Percentiles rank a stretch among this genome's conserved stretches.
These are phyloP conservation scores for Microcyclosporella mali DNA, from an alignment of 2,329 filamentous ascomycete species.

Conservation along the genomic window DNA sequence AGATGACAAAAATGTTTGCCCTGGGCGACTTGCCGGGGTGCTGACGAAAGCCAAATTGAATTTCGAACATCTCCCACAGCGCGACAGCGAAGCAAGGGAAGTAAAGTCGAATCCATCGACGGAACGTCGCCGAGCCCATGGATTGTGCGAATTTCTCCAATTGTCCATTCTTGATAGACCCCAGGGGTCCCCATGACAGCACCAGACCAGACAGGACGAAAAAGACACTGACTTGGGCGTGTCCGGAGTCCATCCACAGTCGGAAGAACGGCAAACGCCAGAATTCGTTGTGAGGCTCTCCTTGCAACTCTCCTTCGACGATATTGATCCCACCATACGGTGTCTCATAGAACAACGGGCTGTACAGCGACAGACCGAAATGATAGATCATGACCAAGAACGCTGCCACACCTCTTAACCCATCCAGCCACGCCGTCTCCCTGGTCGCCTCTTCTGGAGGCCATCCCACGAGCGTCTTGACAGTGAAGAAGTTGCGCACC, in stretches of 20 bases:
- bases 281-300: constrained; percentile 2
- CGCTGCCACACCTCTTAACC: constrained; percentile 16
- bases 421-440: constrained; percentile 15
- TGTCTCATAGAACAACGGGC: constrained; percentile 6
- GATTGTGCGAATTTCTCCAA: constrained; percentile 2
- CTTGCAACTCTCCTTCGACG: not conserved
- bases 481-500: not conserved
- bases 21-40: constrained; percentile 1
- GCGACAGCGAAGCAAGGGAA: constrained; percentile 11
- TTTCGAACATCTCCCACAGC: constrained; percentile 10
- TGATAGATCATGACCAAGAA: constrained; percentile 18
- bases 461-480: not conserved
- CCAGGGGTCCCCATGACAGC: constrained; percentile 11
- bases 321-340: constrained; percentile 7
- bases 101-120: constrained; percentile 12
- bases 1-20: constrained; percentile 7
- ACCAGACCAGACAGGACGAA: constrained; percentile 16
- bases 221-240: constrained; percentile 14
- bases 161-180: constrained; percentile 3
- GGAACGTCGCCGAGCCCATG: constrained; percentile 7
- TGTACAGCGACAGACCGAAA: constrained; percentile 11
- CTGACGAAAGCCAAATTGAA: constrained; percentile 7
- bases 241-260: constrained; percentile 10
- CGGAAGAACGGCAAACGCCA: constrained; percentile 17
- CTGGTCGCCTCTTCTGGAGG: not conserved